phyloP scores from a whole-genome alignment of 2,329 filamentous ascomycete species.

The Sporothrix inflata region DNA sequence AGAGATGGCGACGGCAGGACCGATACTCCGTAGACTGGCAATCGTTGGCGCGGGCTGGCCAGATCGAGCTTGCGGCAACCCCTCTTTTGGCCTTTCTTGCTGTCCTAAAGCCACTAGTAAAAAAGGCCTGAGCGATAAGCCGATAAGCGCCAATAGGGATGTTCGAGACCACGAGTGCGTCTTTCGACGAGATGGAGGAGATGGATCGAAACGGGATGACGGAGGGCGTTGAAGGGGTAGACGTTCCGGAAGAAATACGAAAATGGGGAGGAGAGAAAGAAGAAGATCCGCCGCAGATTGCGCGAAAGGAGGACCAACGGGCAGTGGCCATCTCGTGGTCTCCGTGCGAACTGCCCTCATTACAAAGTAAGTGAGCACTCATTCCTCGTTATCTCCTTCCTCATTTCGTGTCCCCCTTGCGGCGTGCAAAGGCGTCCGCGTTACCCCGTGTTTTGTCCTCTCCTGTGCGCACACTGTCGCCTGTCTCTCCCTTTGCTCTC shows the following conservation, averaged over 20 bases:
- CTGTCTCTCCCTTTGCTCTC: not conserved
- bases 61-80: not conserved
- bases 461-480: not conserved
- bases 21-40: conserved; percentile 18
- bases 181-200: not conserved
- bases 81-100: conserved; percentile 9
- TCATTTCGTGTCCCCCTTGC: not conserved
- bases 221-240: not conserved
- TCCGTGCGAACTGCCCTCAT: not conserved
- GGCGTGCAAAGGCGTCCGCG: not conserved
- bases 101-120: not conserved
- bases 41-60: conserved; percentile 2
- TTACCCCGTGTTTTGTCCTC: not conserved
- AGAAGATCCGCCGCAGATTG: not conserved
- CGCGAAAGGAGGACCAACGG: not conserved
- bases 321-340: conserved; percentile 8
- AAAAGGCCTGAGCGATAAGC: conserved; percentile 2
- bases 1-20: not conserved
- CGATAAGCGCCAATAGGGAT: not conserved
- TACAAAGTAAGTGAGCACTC: not conserved
- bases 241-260: not conserved
- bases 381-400: not conserved
- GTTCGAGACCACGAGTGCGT: not conserved
- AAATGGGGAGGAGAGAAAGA: not conserved
- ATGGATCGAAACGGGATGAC: not conserved